Conservation (phyloP, 2,329 filamentous ascomycete species). For the Curvularia verruculosa region DNA sequence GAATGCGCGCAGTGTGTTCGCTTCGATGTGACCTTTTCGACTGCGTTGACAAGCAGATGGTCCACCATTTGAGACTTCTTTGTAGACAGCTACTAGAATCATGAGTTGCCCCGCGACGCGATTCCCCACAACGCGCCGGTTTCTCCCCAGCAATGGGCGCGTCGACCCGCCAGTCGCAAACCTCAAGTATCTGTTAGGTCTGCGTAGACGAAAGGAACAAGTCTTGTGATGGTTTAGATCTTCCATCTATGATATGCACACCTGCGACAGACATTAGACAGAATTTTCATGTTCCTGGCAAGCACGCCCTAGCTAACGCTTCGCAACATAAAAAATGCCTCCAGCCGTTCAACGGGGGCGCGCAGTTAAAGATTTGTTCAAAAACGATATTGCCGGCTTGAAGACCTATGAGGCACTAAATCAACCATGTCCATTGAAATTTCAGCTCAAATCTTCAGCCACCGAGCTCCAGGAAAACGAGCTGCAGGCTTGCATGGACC, state of each 20-base stretch:
- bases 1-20: not conserved
- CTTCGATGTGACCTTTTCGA: not conserved
- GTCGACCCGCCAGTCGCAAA: not conserved
- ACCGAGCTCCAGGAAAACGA: constrained; percentile 46
- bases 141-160: not conserved
- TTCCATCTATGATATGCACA: not conserved
- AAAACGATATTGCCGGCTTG: constrained; percentile 9
- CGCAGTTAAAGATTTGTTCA: constrained; percentile 11
- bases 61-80: not conserved
- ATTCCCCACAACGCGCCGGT: constrained; percentile 10
- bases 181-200: not conserved
- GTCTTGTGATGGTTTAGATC: not conserved
- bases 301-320: not conserved
- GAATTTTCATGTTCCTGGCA: not conserved
- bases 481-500: constrained; percentile 58
- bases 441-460: constrained; percentile 34
- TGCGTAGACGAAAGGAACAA: not conserved
- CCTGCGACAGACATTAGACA: not conserved
- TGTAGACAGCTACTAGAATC: not conserved
- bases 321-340: not conserved
- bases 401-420: constrained; percentile 3
- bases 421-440: constrained; percentile 9
- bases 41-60: not conserved
- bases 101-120: constrained; percentile 21
- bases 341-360: constrained; percentile 6